phyloP scores from a whole-genome alignment of 768 basidiomycete genomes.

The Polyporus arcularius region DNA sequence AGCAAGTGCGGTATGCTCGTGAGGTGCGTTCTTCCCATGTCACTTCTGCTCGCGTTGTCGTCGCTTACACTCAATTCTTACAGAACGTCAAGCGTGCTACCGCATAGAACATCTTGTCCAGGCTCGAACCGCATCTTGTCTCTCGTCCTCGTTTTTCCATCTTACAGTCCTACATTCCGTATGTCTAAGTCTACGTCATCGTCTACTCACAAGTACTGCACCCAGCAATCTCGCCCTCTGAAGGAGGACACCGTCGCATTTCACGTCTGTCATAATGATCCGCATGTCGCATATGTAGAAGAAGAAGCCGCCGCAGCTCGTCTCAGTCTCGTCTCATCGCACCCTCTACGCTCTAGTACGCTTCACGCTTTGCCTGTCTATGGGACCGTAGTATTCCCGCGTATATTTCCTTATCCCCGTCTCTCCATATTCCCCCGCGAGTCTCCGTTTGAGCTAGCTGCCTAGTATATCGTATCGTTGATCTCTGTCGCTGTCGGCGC shows the following conservation, averaged over 20 bases:
- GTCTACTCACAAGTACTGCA: constrained; percentile 22
- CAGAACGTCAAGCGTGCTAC: constrained; percentile 84
- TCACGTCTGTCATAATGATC: constrained; percentile 19
- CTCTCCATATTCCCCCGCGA: not conserved
- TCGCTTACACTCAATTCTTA: not conserved
- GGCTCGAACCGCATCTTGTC: constrained; percentile 1
- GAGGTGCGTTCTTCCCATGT: constrained; percentile 56
- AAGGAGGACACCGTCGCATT: constrained; percentile 22
- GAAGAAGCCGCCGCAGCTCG: constrained; percentile 21
- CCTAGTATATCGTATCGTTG: constrained; percentile 21
- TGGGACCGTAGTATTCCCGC: constrained; percentile 17
- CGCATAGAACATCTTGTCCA: constrained; percentile 43
- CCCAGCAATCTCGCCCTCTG: constrained; percentile 27
- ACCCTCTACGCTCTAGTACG: not conserved
- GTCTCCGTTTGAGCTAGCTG: not conserved
- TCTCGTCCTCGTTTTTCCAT: constrained; percentile 2
- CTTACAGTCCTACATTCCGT: constrained; percentile 12
- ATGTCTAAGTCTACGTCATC: constrained; percentile 7
- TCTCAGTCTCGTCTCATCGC: not conserved
- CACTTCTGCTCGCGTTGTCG: not conserved
- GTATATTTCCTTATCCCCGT: constrained; percentile 3
- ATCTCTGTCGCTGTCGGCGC: constrained; percentile 22
- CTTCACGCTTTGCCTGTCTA: constrained; percentile 13
- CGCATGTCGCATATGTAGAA: constrained; percentile 19
- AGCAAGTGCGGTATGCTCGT: constrained; percentile 90